Evolutionary conservation across 352 stramenopile species (phyloP), one percentile per base, ranked within the genome.

Genomic region (Pythium grandisporangium): DNA sequence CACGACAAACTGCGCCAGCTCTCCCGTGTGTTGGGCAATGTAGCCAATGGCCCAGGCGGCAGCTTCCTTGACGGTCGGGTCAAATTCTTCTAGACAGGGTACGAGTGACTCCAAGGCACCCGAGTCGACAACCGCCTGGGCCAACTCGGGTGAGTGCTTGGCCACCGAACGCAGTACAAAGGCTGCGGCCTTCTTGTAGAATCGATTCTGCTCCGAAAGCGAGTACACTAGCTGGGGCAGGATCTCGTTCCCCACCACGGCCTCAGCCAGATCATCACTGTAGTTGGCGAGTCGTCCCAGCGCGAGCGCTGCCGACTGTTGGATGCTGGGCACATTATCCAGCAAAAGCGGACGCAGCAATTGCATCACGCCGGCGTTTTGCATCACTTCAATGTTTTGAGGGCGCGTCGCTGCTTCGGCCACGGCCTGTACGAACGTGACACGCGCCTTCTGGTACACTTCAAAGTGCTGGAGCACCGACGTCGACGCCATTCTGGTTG

Each of bases 351-450:
- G 92, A 13, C 90, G 80, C 27, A 98, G 62, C 20, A 98, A 51
- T 51, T 97, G 89, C 91, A 98, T 97, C 27, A 97, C 92, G 21
- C 92, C 92, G 7, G 91, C 91, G 46, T 97, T 97, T 43, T 97
- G 87, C 89, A 97, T 96, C 35, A 97, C 84, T 49, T 97, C 91
- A 42, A 98, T 97, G 57, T 97, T 97, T 64, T 97, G 90, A 34
- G 92, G 90, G 20, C 92, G 69, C n/a, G 89, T 96, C 10, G 90
- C 89, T 2, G 87, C 86, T 42, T 98, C 92, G 5, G 92, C 91
- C 21, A 98, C 86, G 8, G 86, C 79, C 61, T 97, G 90, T 21
- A 97, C 91, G 63, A 98, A 97, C 17, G 79, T 95, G 47, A 97
- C 90, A 19, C 92, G 82, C 12, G 89, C 84, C 61, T 98, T 97